These are phyloP conservation scores for Penicillium verhagenii DNA, from an alignment of 495 filamentous ascomycete species.

Conservation along the genomic window DNA sequence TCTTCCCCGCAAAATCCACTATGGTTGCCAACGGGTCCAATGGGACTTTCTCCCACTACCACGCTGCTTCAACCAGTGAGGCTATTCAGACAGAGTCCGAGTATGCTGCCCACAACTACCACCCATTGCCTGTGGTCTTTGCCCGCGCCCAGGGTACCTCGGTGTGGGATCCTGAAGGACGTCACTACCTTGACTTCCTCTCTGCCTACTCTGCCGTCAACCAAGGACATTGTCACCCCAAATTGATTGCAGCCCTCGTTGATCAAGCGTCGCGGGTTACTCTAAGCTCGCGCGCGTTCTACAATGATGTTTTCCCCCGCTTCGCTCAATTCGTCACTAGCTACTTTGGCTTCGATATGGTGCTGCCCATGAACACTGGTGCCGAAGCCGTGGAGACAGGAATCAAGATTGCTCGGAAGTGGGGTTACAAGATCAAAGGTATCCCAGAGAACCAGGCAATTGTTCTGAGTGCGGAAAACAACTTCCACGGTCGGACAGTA, in stretches of 20 bases:
- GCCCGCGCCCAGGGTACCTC: slow-evolving; percentile 75
- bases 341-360: slow-evolving; percentile 96
- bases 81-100: slow-evolving; percentile 80
- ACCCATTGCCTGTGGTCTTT: slow-evolving; percentile 92
- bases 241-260: slow-evolving; percentile 82
- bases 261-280: slow-evolving; percentile 90
- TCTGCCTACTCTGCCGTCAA: slow-evolving; percentile 98
- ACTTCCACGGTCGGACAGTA: slow-evolving; percentile 96
- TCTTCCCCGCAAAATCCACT: slow-evolving; percentile 21
- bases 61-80: slow-evolving; percentile 72
- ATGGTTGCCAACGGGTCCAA: slow-evolving; percentile 45
- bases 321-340: slow-evolving; percentile 91
- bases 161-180: slow-evolving; percentile 97
- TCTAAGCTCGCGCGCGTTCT: slow-evolving; percentile 92
- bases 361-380: slow-evolving; percentile 98
- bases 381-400: slow-evolving; percentile 98
- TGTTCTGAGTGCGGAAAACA: slow-evolving; percentile 81
- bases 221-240: slow-evolving; percentile 97
- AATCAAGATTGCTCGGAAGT: slow-evolving; percentile 97
- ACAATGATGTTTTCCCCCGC: slow-evolving; percentile 97
- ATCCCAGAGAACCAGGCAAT: slow-evolving; percentile 82
- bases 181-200: slow-evolving; percentile 95
- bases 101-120: slow-evolving; percentile 97
- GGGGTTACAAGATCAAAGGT: slow-evolving; percentile 96
- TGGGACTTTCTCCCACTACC: slow-evolving; percentile 56